phyloP scores from a whole-genome alignment of 352 stramenopile species.

The Phytopythium ostracodes region DNA sequence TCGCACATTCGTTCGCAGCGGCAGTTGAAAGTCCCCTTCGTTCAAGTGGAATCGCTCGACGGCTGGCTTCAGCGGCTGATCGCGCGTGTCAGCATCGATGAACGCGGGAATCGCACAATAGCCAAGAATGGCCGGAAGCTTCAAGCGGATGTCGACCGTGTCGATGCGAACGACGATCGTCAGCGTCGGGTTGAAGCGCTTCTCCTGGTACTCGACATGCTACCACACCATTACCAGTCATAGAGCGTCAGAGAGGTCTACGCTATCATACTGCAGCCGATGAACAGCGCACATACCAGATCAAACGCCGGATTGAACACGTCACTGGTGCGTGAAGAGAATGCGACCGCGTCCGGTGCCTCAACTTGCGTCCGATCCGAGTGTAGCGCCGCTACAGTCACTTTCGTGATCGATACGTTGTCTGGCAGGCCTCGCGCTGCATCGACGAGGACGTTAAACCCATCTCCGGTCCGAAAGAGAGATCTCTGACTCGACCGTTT shows the following conservation, averaged over 20 bases:
- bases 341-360: conserved; percentile 20
- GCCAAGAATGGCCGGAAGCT: conserved; percentile 56
- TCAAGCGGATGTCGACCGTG: conserved; percentile 59
- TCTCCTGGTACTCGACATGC: conserved; percentile 74
- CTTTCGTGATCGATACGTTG: conserved; percentile 61
- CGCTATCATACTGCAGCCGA: not conserved
- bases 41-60: conserved; percentile 58
- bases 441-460: conserved; percentile 82
- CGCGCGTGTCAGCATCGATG: conserved; percentile 50
- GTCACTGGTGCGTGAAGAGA: conserved; percentile 23
- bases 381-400: conserved; percentile 59
- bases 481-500: conserved; percentile 15
- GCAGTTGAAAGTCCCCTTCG: conserved; percentile 73
- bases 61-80: conserved; percentile 47
- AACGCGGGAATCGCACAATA: conserved; percentile 77
- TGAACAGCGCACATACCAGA: conserved; percentile 27
- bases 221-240: conserved; percentile 16
- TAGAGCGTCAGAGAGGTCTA: not conserved
- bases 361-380: conserved; percentile 37
- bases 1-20: conserved; percentile 46
- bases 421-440: conserved; percentile 69
- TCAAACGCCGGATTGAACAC: conserved; percentile 44
- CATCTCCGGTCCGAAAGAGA: conserved; percentile 61
- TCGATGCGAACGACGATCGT: conserved; percentile 86
- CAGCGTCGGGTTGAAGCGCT: conserved; percentile 69